Base-by-base conservation (phyloP, 257 asterid genomes). In the Solanum neorickii region DNA sequence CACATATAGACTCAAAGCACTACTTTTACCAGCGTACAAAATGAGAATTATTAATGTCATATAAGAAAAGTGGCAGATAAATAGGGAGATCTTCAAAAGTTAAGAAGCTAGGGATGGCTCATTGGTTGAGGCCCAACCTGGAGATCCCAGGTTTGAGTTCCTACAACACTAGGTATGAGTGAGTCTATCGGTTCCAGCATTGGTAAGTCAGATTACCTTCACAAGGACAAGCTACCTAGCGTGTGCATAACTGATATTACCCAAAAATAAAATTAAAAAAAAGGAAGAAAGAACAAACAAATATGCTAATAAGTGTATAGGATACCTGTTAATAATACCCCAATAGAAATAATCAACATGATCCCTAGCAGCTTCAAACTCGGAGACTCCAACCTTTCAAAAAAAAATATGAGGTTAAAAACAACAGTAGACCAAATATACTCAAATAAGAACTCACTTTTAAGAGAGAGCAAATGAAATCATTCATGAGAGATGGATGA, bases 301-400 rank as follows among this genome's bases (percentile, higher is more conserved):
- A 42, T 7, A 76, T 76, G 35, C 60, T 76, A 76, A 14, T 49
- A 47, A 82, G 41, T 46, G 25, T 27, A 46, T 4, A 29, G 70
- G 86, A 37, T 93, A 97, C 99, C 99, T 83, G 99, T 97, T 91
- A 97, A 93, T 89, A 96, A 89, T 91, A 97, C 89, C 83, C 99
- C 99, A 86, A 91, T 47, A 23, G 99, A 97, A 86, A 97, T 97
- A 76, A 97, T 87, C 68, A 89, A 84, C 83, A 97, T 97, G 89
- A 97, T 96, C 74, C 98, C 98, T 33, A 97, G 92, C 89, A 97
- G 97, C 95, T 94, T 94, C 83, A 94, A 83, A 92, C 99, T 97
- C 60, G 99, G 99, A 73, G 99, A 92, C 89, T 97, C 99, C 98
- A 97, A 92, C 93, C 99, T 96, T 88, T 86, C 91, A 65, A 78